Evolutionary conservation across 108 stramenopile genomes (phyloP).

Genomic region (Pseudonitzschia multistriata): DNA sequence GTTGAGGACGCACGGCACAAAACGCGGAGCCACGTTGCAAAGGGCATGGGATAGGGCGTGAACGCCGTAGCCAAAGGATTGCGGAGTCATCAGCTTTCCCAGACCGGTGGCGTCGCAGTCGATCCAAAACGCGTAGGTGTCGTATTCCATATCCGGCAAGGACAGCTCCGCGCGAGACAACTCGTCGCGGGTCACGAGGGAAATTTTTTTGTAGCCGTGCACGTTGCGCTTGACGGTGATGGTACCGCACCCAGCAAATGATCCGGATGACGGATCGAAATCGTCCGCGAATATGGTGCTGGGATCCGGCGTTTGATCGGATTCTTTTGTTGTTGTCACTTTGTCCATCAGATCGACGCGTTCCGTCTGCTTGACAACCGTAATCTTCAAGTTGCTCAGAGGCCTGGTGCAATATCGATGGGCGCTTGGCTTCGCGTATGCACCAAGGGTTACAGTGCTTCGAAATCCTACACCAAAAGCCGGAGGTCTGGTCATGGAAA

Average conservation of each 20-base stretch:
- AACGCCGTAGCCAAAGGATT: slow-evolving; percentile 69
- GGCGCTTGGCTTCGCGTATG: slow-evolving; percentile 68
- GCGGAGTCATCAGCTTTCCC: slow-evolving; percentile 32
- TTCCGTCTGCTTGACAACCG: slow-evolving; percentile 75
- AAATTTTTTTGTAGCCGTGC: slow-evolving; percentile 81
- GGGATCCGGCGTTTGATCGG: slow-evolving; percentile 14
- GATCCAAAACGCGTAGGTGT: slow-evolving; percentile 89
- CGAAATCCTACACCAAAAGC: slow-evolving; percentile 48
- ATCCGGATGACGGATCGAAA: slow-evolving; percentile 21
- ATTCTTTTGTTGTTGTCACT: slow-evolving; percentile 6
- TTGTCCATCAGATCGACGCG: slow-evolving; percentile 40
- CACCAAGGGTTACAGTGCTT: slow-evolving; percentile 46
- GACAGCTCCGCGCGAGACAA: slow-evolving; percentile 72
- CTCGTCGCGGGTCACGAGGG: slow-evolving; percentile 66
- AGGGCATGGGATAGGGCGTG: slow-evolving; percentile 93
- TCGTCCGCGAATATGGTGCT: slow-evolving; percentile 11
- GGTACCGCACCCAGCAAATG: slow-evolving; percentile 73
- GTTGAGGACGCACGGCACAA: slow-evolving; percentile 73
- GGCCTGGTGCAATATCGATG: slow-evolving; percentile 70
- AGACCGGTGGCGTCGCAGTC: slow-evolving; percentile 75
- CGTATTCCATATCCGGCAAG: slow-evolving; percentile 91
- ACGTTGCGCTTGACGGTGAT: slow-evolving; percentile 76
- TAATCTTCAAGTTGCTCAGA: slow-evolving; percentile 66
- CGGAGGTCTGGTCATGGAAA: slow-evolving; percentile 75
- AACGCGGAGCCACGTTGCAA: slow-evolving; percentile 87